A percentile compares a stretch with the other conserved stretches of the same genome.
Evolutionary conservation across 2,329 filamentous ascomycete species (phyloP).

Genomic region (Pseudogymnoascus sp.): DNA sequence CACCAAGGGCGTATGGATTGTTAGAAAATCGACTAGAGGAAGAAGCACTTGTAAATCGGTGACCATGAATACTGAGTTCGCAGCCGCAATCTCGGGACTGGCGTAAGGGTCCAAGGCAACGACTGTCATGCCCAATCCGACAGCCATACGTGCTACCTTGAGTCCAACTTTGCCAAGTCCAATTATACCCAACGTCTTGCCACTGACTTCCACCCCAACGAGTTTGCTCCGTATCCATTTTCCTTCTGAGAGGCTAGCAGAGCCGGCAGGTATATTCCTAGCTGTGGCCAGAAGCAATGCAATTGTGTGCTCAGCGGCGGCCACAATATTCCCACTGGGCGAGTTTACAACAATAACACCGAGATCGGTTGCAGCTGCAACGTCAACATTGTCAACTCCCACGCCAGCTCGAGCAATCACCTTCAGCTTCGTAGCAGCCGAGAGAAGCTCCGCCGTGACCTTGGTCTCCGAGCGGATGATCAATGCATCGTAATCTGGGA

Average conservation of each 20-base stretch:
- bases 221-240: constrained; percentile 69
- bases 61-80: constrained; percentile 59
- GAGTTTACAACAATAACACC: constrained; percentile 77
- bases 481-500: constrained; percentile 65
- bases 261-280: constrained; percentile 63
- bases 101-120: constrained; percentile 72
- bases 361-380: constrained; percentile 60
- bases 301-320: constrained; percentile 71
- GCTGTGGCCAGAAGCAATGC: constrained; percentile 67
- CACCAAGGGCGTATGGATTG: constrained; percentile 72
- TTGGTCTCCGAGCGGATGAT: constrained; percentile 78
- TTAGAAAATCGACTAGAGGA: constrained; percentile 64
- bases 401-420: constrained; percentile 76
- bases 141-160: constrained; percentile 71
- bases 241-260: constrained; percentile 59
- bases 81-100: constrained; percentile 59
- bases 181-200: constrained; percentile 68
- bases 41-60: constrained; percentile 52
- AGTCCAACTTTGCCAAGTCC: constrained; percentile 78
- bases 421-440: constrained; percentile 59
- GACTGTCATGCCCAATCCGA: constrained; percentile 69
- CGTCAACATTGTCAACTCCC: constrained; percentile 76
- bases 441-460: constrained; percentile 60
- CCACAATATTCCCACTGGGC: constrained; percentile 71
- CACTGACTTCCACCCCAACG: constrained; percentile 69